Evolutionary conservation across 495 filamentous ascomycete species (phyloP).

Genomic region (Parathielavia appendiculata): DNA sequence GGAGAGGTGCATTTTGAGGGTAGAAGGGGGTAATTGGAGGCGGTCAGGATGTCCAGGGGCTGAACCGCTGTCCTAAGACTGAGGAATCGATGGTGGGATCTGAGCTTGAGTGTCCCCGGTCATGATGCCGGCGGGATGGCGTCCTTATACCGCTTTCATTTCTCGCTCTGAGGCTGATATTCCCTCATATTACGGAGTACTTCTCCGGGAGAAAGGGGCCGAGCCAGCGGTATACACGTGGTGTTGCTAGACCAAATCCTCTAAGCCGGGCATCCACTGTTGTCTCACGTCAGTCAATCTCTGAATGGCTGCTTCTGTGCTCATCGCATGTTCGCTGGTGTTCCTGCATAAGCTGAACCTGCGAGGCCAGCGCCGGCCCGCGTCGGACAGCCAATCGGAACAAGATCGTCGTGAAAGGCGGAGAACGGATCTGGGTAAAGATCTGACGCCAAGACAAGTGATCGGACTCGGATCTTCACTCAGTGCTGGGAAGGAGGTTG

Average conservation of each 20-base stretch:
- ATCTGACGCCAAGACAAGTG: not conserved
- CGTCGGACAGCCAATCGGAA: not conserved
- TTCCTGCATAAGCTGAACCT: conserved; percentile 10
- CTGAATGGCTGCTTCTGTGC: not conserved
- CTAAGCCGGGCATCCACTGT: not conserved
- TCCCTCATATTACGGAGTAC: no score
- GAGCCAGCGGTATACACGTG: not conserved
- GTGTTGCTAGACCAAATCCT: not conserved
- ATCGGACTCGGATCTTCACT: not conserved
- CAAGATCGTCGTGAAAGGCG: not conserved
- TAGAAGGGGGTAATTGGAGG: no score
- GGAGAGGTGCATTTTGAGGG: conserved; percentile 1
- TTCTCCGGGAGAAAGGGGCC: no score
- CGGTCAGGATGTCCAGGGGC: no score
- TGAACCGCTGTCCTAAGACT: no score
- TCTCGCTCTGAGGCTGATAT: not conserved
- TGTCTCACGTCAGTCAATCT: not conserved
- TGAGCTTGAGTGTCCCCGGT: not conserved
- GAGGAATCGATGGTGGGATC: not conserved
- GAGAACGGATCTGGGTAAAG: not conserved
- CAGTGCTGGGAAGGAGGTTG: not conserved
- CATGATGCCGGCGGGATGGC: not conserved
- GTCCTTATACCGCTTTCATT: not conserved
- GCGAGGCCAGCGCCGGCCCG: not conserved
- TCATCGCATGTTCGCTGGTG: not conserved